phyloP scores from a whole-genome alignment of 2,329 filamentous ascomycete genomes.

The Cladosporium sp. region DNA sequence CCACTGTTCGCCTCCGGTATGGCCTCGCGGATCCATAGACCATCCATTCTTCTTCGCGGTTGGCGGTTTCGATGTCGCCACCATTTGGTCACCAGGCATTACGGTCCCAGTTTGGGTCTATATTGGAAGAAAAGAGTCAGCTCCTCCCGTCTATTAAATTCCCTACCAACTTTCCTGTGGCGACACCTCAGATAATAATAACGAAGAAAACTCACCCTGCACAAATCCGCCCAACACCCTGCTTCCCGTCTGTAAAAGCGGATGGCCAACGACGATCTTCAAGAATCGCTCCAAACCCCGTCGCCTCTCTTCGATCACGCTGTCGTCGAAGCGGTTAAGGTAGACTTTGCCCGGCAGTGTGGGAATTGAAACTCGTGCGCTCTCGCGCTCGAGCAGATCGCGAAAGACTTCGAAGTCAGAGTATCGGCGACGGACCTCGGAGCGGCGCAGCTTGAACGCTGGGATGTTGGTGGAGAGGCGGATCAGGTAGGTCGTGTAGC shows the following conservation, averaged over 20 bases:
- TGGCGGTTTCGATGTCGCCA: slow-evolving; percentile 9
- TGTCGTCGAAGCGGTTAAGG: slow-evolving; percentile 95
- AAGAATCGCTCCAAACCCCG: slow-evolving; percentile 2
- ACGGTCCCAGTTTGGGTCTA: slow-evolving; percentile 85
- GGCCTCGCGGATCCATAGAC: not conserved
- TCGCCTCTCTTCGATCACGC: slow-evolving; percentile 57
- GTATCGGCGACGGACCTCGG: slow-evolving; percentile 85
- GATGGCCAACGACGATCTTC: slow-evolving; percentile 67
- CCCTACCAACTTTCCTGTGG: slow-evolving; percentile 16
- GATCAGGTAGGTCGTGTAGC: slow-evolving; percentile 98
- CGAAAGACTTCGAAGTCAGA: slow-evolving; percentile 98
- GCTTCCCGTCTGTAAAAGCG: slow-evolving; percentile 92
- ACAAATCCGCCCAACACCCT: slow-evolving; percentile 96
- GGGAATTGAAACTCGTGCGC: slow-evolving; percentile 89
- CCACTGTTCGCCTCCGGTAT: not conserved
- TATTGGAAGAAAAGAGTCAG: not conserved
- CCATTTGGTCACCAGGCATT: slow-evolving; percentile 65
- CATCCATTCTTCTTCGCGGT: slow-evolving; percentile 8
- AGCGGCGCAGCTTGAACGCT: slow-evolving; percentile 87
- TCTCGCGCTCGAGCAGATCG: slow-evolving; percentile 94
- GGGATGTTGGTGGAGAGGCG: slow-evolving; percentile 97
- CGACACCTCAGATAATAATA: not conserved
- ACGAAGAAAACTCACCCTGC: slow-evolving; percentile 63
- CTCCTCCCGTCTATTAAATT: too few relatives aligned
- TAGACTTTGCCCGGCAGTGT: slow-evolving; percentile 96